Evolutionary conservation across 345 rosid species (phyloP).

Genomic region (Camelina hispida): DNA sequence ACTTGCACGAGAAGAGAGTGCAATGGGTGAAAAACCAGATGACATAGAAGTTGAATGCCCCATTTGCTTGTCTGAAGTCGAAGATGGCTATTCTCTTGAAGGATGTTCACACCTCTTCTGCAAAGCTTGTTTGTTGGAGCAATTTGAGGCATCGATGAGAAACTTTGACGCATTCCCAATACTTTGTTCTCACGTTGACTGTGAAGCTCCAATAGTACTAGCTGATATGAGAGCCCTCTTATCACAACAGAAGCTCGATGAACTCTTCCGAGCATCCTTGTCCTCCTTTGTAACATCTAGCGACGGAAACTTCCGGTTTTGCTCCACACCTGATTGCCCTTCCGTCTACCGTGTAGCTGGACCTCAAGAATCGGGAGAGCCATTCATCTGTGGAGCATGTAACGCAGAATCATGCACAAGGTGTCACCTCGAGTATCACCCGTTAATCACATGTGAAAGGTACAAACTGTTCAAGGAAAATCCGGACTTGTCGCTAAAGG

Average conservation of each 20-base stretch:
- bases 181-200: slow-evolving; percentile 57
- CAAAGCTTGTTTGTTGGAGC: slow-evolving; percentile 76
- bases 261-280: slow-evolving; percentile 78
- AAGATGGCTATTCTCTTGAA: slow-evolving; percentile 75
- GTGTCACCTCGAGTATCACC: slow-evolving; percentile 85
- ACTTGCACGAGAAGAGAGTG: slow-evolving; percentile 47
- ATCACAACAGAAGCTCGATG: slow-evolving; percentile 69
- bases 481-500: slow-evolving; percentile 77
- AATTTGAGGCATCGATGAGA: slow-evolving; percentile 69
- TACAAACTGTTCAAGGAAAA: slow-evolving; percentile 74
- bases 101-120: slow-evolving; percentile 79
- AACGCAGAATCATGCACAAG: slow-evolving; percentile 67
- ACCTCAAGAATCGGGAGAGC: slow-evolving; percentile 45
- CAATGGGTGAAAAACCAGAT: slow-evolving; percentile 30
- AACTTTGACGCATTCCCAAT: slow-evolving; percentile 73
- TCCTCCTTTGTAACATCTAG: slow-evolving; percentile 70
- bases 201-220: slow-evolving; percentile 57
- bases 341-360: slow-evolving; percentile 68
- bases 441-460: slow-evolving; percentile 67
- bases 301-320: slow-evolving; percentile 66
- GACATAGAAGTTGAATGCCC: slow-evolving; percentile 60
- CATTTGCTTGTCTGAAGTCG: slow-evolving; percentile 84
- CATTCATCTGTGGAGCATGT: slow-evolving; percentile 82
- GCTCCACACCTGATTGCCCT: slow-evolving; percentile 91
- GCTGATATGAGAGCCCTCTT: slow-evolving; percentile 68